Conservation (phyloP, 208 protist species). For the Acanthamoeba divionensis region DNA sequence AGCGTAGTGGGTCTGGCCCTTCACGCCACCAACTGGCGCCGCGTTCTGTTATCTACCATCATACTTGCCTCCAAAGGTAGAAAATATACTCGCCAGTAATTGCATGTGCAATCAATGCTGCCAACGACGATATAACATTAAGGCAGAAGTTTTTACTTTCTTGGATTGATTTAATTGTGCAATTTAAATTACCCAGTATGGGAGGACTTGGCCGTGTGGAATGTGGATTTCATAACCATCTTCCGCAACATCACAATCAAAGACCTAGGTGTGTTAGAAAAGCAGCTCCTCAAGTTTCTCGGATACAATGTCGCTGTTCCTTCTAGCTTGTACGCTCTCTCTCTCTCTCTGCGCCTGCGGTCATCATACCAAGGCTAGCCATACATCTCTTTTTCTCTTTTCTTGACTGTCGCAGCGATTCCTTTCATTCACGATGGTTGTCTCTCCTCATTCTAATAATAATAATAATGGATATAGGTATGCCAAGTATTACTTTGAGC, state of each 20-base stretch:
- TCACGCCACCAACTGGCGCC: conserved; percentile 52
- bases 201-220: conserved; percentile 56
- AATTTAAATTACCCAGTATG: not conserved
- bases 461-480: not conserved
- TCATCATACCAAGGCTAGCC: no score
- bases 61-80: conserved; percentile 53
- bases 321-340: conserved; percentile 4
- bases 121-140: no score
- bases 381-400: no score
- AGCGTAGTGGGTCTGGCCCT: conserved; percentile 12
- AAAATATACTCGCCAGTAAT: not conserved
- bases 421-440: not conserved
- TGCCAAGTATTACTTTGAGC: conserved; percentile 58
- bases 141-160: no score
- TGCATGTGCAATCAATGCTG: not conserved
- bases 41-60: conserved; percentile 23
- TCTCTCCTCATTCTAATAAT: not conserved
- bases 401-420: not conserved
- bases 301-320: conserved; percentile 35
- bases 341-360: not conserved
- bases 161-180: not conserved
- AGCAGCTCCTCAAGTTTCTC: conserved; percentile 48
- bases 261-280: conserved; percentile 37
- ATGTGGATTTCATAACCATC: conserved; percentile 51
- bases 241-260: conserved; percentile 47